Conservation (phyloP, 2,329 filamentous ascomycete species). For the Bertia moriformis region DNA sequence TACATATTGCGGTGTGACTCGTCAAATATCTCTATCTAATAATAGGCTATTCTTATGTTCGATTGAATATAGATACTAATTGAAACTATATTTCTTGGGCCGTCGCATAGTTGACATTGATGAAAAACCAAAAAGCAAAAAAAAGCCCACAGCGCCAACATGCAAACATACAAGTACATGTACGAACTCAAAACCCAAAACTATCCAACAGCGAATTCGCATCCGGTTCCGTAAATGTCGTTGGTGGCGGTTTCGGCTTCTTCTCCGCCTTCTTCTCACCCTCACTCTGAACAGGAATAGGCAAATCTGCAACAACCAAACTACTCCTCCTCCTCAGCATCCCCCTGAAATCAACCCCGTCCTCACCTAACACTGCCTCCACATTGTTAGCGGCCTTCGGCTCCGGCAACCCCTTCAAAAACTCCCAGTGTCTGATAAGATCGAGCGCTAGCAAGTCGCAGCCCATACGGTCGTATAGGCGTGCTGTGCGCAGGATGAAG, state of each 20-base stretch:
- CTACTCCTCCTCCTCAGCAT: slow-evolving; percentile 60
- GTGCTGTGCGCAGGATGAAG: slow-evolving; percentile 75
- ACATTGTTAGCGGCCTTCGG: slow-evolving; percentile 17
- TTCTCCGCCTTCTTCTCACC: slow-evolving; percentile 16
- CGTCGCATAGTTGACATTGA: too few species aligned
- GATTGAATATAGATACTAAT: too few species aligned
- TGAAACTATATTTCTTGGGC: too few species aligned
- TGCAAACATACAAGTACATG: background rate
- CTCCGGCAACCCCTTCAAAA: slow-evolving; percentile 24
- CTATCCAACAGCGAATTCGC: slow-evolving; percentile 74
- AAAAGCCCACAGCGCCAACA: too few species aligned
- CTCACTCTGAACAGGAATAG: slow-evolving; percentile 15
- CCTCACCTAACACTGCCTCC: slow-evolving; percentile 23
- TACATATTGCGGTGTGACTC: too few species aligned
- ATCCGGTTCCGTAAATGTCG: slow-evolving; percentile 85
- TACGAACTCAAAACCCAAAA: slow-evolving; percentile 60
- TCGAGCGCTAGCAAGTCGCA: slow-evolving; percentile 82
- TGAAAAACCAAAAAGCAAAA: too few species aligned
- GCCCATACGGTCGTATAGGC: slow-evolving; percentile 78
- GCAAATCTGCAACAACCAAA: slow-evolving; percentile 65
- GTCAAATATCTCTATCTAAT: too few species aligned
- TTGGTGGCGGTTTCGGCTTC: slow-evolving; percentile 40
- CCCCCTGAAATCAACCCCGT: slow-evolving; percentile 46
- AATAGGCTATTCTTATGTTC: too few species aligned
- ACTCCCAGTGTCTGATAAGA: slow-evolving; percentile 72